Base-by-base conservation (phyloP, 2,329 filamentous ascomycete species). In the Dryadomyces sulphureus region DNA sequence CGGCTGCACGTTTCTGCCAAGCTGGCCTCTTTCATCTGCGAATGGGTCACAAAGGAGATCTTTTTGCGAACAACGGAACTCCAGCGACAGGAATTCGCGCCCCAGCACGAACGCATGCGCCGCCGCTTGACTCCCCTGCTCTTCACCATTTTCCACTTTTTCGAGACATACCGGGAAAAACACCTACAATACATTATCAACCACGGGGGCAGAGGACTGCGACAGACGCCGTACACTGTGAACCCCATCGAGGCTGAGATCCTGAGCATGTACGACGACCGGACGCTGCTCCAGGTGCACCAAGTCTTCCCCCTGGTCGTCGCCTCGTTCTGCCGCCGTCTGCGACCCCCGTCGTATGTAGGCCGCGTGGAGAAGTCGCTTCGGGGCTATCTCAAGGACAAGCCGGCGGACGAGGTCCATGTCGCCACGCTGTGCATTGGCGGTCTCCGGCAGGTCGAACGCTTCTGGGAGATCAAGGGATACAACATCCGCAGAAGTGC, bases 81-180 rank as follows among this genome's bases (percentile, higher is more conserved):
- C 4, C 69, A 77, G 55, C 68, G 66, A 48, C 57, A 59, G 19
- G 74, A 77, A 41, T 81, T 81, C 53, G 72, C 73, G 17, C 69
- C 73, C 1, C 76, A 81, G 55, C 65, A 69, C 50, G 73, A 77
- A 57, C 69, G 77, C 14, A 81, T 81, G 77, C 73, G 76, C 41
- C 73, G 75, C 49, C 69, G 77, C 43, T 62, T 81, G 8, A 77
- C 79, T 46, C 77, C 77, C 1, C 58, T 80, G 7, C 65, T 81
- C 16, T 81, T 81, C 52, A 79, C 76, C 12, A 65, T 79, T 21
- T 81, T 81, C 52, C 77, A 81, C 57, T 81, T 81, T 55, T 81
- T 81, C 56, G 77, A 81, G 56, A 77, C 67, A 1, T 80, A 79
- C 55, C 72, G 77, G 48, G 69, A 66, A 35, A 62, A 78, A 3